phyloP scores from a whole-genome alignment of 2,329 filamentous ascomycete species.

The Calonectria multiphialidica region DNA sequence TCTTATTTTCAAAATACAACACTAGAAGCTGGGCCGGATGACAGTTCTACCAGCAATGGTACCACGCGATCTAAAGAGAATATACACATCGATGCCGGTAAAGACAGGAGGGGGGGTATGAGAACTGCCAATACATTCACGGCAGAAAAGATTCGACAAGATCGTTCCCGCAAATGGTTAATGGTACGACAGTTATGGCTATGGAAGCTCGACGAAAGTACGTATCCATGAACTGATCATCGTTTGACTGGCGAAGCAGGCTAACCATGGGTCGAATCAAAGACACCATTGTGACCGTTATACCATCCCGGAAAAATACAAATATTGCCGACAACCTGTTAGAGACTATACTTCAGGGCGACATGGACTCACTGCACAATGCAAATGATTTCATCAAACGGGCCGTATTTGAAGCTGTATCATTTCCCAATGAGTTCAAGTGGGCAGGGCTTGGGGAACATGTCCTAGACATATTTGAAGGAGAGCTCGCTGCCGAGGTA shows the following conservation, averaged over 20 bases:
- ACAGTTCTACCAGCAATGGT: no score
- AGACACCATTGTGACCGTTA: constrained; percentile 31
- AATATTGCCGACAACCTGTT: constrained; percentile 25
- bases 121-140: not conserved
- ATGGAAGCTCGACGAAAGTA: constrained; percentile 36
- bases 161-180: constrained; percentile 13
- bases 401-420: constrained; percentile 21
- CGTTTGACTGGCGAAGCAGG: no score
- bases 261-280: not conserved
- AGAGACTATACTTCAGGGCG: constrained; percentile 30
- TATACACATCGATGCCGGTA: no score
- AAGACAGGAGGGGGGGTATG: not conserved
- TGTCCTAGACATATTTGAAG: constrained; percentile 30
- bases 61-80: no score
- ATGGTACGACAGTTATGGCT: constrained; percentile 36
- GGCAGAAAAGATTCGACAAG: constrained; percentile 8
- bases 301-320: constrained; percentile 22
- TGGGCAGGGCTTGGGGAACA: constrained; percentile 29
- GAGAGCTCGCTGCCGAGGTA: constrained; percentile 22
- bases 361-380: constrained; percentile 4
- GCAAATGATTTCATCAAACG: constrained; percentile 26
- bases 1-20: no score
- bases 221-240: no score
- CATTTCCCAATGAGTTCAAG: constrained; percentile 27
- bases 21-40: no score